Evolutionary conservation across 1,284 basidiomycete species (phyloP).

Genomic region (Ganoderma multipileum): DNA sequence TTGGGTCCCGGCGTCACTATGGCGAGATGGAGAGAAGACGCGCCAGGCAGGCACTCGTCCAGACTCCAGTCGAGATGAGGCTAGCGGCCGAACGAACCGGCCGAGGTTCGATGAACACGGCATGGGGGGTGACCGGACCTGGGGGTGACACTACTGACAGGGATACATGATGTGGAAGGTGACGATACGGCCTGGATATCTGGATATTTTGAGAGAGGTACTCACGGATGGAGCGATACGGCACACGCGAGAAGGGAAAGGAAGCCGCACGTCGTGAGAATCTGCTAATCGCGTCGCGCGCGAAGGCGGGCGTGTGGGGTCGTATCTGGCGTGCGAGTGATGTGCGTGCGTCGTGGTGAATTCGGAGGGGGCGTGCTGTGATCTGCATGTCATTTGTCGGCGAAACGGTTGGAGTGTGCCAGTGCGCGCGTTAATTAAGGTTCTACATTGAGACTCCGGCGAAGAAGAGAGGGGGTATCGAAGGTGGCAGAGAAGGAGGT

Average conservation of each 20-base stretch:
- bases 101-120: not conserved
- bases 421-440: constrained; percentile 11
- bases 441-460: constrained; percentile 18
- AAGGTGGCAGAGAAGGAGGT: constrained; percentile 6
- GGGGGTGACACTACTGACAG: constrained; percentile 4
- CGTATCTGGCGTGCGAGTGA: constrained; percentile 5
- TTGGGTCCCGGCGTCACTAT: not conserved
- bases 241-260: not conserved
- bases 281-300: constrained; percentile 16
- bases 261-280: constrained; percentile 13
- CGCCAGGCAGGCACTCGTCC: not conserved
- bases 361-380: constrained; percentile 13
- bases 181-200: constrained; percentile 7
- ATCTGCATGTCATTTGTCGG: constrained; percentile 16
- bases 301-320: not conserved
- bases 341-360: constrained; percentile 1
- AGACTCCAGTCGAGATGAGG: not conserved
- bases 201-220: not conserved
- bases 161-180: constrained; percentile 16
- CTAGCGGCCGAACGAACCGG: constrained; percentile 5
- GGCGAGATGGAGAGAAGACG: constrained; percentile 1
- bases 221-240: not conserved
- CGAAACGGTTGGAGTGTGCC: constrained; percentile 20
- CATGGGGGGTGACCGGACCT: not conserved
- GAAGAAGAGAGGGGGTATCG: not conserved